phyloP scores from a whole-genome alignment of 2,329 filamentous ascomycete species.

The Botryosphaeria dothidea region DNA sequence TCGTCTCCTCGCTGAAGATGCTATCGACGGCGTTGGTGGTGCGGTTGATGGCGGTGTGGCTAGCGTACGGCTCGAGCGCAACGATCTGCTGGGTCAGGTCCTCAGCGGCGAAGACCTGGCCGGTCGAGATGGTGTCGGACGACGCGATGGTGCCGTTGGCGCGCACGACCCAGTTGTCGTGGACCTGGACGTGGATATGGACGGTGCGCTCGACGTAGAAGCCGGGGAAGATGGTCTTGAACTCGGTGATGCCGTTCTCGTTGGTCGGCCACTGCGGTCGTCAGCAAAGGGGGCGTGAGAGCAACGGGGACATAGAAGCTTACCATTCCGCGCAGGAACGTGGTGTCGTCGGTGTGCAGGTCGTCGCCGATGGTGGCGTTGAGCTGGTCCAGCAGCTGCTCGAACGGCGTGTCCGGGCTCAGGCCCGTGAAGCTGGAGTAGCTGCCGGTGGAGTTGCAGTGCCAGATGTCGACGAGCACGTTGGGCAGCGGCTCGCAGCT shows the following conservation, averaged over 20 bases:
- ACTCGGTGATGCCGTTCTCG: conserved; percentile 28
- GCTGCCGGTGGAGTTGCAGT: conserved; percentile 26
- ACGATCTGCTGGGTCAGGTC: conserved; percentile 32
- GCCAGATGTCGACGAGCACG: conserved; percentile 40
- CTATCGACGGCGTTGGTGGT: conserved; percentile 33
- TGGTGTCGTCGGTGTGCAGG: conserved; percentile 32
- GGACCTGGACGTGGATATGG: conserved; percentile 28
- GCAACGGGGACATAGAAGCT: too few relatives aligned
- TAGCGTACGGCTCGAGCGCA: conserved; percentile 36
- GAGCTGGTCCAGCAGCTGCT: conserved; percentile 30
- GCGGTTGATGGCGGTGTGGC: conserved; percentile 38
- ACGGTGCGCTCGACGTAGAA: conserved; percentile 28
- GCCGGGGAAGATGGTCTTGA: conserved; percentile 29
- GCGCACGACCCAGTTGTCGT: conserved; percentile 27
- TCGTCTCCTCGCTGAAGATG: conserved; percentile 23
- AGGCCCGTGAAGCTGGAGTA: conserved; percentile 33
- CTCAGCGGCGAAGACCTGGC: conserved; percentile 37
- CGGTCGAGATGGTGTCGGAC: conserved; percentile 32
- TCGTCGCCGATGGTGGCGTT: conserved; percentile 30
- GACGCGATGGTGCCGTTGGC: conserved; percentile 34
- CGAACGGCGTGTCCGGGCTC: conserved; percentile 17
- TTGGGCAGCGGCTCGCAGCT: conserved; percentile 43
- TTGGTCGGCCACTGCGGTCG: conserved; percentile 27
- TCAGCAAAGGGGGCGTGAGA: background rate
- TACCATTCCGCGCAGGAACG: conserved; percentile 30